Base-by-base conservation (phyloP, 2,329 filamentous ascomycete species). In the Fusarium agapanthi region DNA sequence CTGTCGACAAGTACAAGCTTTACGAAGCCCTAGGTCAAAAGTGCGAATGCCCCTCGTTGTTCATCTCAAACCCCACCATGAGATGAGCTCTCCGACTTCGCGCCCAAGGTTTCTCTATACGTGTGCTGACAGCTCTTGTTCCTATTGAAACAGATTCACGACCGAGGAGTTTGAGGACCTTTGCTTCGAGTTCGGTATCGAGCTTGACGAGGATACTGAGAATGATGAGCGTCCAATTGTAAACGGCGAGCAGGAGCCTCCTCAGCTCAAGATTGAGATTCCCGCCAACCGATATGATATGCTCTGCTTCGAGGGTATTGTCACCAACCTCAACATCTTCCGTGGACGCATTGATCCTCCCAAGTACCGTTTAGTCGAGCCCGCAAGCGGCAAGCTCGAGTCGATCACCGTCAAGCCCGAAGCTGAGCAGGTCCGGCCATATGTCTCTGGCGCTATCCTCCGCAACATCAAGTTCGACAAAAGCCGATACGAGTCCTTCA, bases 151-250 rank as follows among this genome's bases (percentile, higher is more conserved):
- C 67, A 95, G 93, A 76, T 95, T 93, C 83, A 97, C 95, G 61
- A 96, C 94, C 73, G 90, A 97, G 78, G 94, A 97, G 80, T 99
- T 99, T 80, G 96, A 99, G 83, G 93, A 97, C 80, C 88, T 99
- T 77, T 98, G 96, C 84, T 99, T 99, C 88, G 95, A 99, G 79
- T 99, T 97, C 81, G 95, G 95, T 67, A 97, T 99, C 81, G 96
- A 99, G 84, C 89, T 99, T 76, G 96, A 99, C 85, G 95, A 98
- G 86, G 96, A 99, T 83, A 96, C 93, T 55, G 92, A 94, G 76
- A 88, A 93, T 78, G 87, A 89, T 65, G 90, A 94, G 74, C 88
- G 93, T 51, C 93, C 93, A 37, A 85, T 92, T 65, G 88, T 93
- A 78, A 88, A 94, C 84, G 92, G 92, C 81, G 90, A 92, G 76